Conservation (phyloP, 495 filamentous ascomycete genomes). For the Penicillium angulare region DNA sequence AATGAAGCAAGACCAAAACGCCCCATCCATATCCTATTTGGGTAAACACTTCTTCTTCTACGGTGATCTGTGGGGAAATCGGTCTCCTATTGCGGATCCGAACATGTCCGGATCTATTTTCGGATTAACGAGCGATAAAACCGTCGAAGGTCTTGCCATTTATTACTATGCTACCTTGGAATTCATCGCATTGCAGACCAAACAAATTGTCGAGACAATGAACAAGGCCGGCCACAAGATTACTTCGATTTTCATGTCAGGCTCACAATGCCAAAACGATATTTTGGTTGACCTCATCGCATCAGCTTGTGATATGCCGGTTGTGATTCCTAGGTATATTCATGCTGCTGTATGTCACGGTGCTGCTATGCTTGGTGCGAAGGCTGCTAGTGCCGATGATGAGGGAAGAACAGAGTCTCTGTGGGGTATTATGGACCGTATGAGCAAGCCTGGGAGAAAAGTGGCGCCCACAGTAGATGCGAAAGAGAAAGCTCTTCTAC, state of each 20-base stretch:
- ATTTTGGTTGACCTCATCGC: slow-evolving; percentile 89
- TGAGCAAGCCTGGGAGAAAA: slow-evolving; percentile 89
- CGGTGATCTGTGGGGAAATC: slow-evolving; percentile 96
- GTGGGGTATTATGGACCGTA: slow-evolving; percentile 96
- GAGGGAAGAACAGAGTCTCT: slow-evolving; percentile 80
- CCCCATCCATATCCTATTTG: slow-evolving; percentile 78
- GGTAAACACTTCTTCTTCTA: slow-evolving; percentile 97
- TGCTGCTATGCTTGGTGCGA: slow-evolving; percentile 94
- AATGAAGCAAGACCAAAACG: slow-evolving; percentile 61
- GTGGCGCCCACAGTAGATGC: slow-evolving; percentile 67
- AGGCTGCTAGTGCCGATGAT: slow-evolving; percentile 76
- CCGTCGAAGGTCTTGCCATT: slow-evolving; percentile 79
- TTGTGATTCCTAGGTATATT: slow-evolving; percentile 86
- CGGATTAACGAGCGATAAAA: slow-evolving; percentile 80
- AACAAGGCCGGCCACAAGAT: slow-evolving; percentile 82
- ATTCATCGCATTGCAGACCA: slow-evolving; percentile 94
- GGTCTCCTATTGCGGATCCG: slow-evolving; percentile 87
- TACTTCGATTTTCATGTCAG: slow-evolving; percentile 95
- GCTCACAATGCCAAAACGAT: slow-evolving; percentile 92
- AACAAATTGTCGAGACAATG: slow-evolving; percentile 92
- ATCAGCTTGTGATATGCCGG: slow-evolving; percentile 85
- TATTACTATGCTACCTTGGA: slow-evolving; percentile 95
- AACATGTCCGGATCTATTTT: slow-evolving; percentile 87
- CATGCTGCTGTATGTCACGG: slow-evolving; percentile 96
- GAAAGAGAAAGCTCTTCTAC: slow-evolving; percentile 74